phyloP scores from a whole-genome alignment of 768 basidiomycete genomes.

The Hygrocybe coccinea region DNA sequence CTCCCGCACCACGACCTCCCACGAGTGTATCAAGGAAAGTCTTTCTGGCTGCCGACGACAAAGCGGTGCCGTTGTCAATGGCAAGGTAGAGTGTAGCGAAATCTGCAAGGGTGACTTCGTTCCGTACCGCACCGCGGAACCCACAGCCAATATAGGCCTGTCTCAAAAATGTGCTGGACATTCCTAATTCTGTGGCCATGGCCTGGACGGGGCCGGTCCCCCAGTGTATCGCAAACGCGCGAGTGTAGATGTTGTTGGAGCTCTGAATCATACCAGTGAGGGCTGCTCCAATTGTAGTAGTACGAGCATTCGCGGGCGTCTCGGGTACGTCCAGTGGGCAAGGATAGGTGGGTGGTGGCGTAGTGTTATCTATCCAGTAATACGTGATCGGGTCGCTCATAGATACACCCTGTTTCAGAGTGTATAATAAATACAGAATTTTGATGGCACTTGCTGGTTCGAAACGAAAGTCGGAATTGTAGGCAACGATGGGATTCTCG shows the following conservation, averaged over 20 bases:
- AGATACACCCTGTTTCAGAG: slow-evolving; percentile 1
- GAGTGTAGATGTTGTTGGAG: slow-evolving; percentile 5
- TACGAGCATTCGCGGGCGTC: background rate
- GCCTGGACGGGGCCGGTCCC: slow-evolving; percentile 3
- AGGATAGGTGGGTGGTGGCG: background rate
- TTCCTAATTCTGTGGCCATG: background rate
- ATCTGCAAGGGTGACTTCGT: slow-evolving; percentile 1
- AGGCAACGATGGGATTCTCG: background rate
- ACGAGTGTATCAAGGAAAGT: slow-evolving; percentile 3
- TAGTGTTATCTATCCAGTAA: background rate
- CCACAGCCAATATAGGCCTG: slow-evolving; percentile 2
- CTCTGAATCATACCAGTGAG: background rate
- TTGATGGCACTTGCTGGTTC: slow-evolving; percentile 4
- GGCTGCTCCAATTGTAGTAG: background rate
- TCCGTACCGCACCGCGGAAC: slow-evolving; percentile 1
- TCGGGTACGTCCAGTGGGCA: background rate
- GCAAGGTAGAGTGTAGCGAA: background rate
- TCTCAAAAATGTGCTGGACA: slow-evolving; percentile 1
- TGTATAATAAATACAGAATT: background rate
- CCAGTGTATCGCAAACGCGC: background rate
- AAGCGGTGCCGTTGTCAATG: background rate
- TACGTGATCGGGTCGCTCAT: slow-evolving; percentile 1
- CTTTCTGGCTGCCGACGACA: background rate
- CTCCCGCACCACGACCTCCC: background rate
- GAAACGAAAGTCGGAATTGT: slow-evolving; percentile 5